phyloP scores from a whole-genome alignment of 495 filamentous ascomycete species.

The Cladorrhinum samala region DNA sequence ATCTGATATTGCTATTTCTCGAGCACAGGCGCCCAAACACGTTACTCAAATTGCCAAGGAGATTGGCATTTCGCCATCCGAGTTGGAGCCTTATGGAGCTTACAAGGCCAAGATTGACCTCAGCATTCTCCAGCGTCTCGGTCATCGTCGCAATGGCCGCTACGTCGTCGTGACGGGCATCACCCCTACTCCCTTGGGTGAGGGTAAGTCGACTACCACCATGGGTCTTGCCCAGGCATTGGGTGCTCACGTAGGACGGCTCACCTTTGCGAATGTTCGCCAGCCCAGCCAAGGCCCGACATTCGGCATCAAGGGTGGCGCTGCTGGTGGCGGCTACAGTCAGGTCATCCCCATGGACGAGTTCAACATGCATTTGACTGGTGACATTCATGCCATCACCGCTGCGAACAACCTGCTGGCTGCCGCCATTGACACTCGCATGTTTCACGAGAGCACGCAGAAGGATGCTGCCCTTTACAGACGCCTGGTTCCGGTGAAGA shows the following conservation, averaged over 20 bases:
- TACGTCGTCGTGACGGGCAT: conserved; percentile 94
- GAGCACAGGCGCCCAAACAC: conserved; percentile 81
- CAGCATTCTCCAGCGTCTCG: conserved; percentile 68
- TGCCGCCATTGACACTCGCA: conserved; percentile 93
- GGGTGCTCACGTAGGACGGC: conserved; percentile 75
- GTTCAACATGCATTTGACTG: conserved; percentile 96
- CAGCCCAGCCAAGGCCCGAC: conserved; percentile 97
- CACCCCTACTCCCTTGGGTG: conserved; percentile 93
- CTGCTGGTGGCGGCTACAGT: conserved; percentile 93
- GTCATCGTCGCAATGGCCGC: conserved; percentile 78
- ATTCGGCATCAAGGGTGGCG: conserved; percentile 97
- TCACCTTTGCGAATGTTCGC: conserved; percentile 92
- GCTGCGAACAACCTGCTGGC: conserved; percentile 98
- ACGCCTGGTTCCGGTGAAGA: conserved; percentile 82
- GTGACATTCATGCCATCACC: conserved; percentile 95
- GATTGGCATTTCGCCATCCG: conserved; percentile 75
- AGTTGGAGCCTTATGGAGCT: conserved; percentile 89
- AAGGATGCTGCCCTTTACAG: conserved; percentile 86
- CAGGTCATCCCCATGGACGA: conserved; percentile 99
- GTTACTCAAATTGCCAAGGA: conserved; percentile 80
- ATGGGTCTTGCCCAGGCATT: conserved; percentile 93
- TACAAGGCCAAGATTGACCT: conserved; percentile 94
- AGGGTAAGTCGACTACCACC: conserved; percentile 98
- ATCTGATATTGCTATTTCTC: conserved; percentile 88
- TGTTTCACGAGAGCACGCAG: conserved; percentile 95